Base-by-base conservation (phyloP, 1,284 basidiomycete species). In the Cutaneotrichosporon daszewskae region DNA sequence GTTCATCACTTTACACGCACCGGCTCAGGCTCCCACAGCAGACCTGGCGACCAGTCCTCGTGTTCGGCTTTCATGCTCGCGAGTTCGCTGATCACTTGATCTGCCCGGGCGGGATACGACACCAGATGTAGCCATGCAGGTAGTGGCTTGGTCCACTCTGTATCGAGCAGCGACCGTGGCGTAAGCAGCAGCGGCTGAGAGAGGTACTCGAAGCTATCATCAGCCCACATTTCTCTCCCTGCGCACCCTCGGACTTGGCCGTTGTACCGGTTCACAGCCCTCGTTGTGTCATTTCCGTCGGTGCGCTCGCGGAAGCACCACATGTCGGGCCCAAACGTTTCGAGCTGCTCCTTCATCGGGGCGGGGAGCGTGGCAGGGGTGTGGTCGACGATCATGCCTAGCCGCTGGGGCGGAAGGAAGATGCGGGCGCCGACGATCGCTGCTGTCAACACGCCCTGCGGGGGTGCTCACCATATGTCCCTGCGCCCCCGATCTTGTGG, bases 401-500 rank as follows among this genome's bases (percentile, higher is more conserved):
- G 49, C n/a, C 44, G 36, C 0, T 26, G 4, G 5, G 67, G 44
- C 0, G 62, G 61, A 1, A 65, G 47, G 45, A 69, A 69, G 20
- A 64, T 61, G 16, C 69, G 59, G 1, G 63, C 58, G 12, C 66
- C 69, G 13, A 69, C 57, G 18, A 63, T 64, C 17, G 57, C 67
- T 69, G 48, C 9, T 18, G 26, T 38, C 4, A 35, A 20, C 9
- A 20, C 16, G 16, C 16, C 5, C 18, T 25, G 14, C 8, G 12
- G 10, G 5, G 4, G n/a, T n/a, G 52, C 57, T 19, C 27, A 71
- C 68, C 60, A 24, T 69, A 71, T 9, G 64, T 64, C 0, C 69
- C 69, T 7, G 59, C 66, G 18, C 69, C 69, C 0, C 68, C 69
- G 20, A 71, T 59, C 68, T 71, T 26, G 24, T 11, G 6, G 47